phyloP scores from a whole-genome alignment of 106 monocot species.

The Alisma plantagoaquatica region DNA sequence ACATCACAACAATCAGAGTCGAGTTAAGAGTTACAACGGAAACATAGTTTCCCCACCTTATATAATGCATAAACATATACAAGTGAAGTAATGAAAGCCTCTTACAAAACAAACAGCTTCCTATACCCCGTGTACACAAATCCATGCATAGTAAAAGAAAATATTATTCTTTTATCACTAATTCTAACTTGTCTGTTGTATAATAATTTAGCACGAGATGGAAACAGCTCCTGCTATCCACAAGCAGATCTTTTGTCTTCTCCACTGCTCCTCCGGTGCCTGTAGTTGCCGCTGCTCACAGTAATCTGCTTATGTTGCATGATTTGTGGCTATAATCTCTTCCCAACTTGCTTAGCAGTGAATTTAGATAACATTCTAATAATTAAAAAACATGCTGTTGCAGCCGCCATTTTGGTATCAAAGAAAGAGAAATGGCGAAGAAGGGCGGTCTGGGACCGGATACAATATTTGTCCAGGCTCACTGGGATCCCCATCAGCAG shows the following conservation, averaged over 20 bases:
- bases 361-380: too few species aligned
- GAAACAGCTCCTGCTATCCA: conserved; percentile 84
- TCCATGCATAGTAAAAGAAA: neutral
- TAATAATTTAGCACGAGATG: conserved; percentile 42
- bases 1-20: too few species aligned
- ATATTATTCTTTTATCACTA: neutral
- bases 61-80: too few species aligned
- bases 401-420: conserved; percentile 61
- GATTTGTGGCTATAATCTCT: too few species aligned
- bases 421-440: conserved; percentile 82
- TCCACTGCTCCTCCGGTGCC: conserved; percentile 87
- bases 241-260: conserved; percentile 92
- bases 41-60: too few species aligned
- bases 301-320: too few species aligned
- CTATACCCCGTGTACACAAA: neutral
- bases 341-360: too few species aligned
- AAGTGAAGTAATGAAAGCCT: too few species aligned
- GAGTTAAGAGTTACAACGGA: too few species aligned
- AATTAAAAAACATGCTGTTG: too few species aligned
- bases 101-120: neutral
- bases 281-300: conserved; percentile 76
- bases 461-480: conserved; percentile 48
- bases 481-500: conserved; percentile 45
- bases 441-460: conserved; percentile 52
- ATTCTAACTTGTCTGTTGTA: neutral